A percentile compares a stretch with the other conserved stretches of the same genome.
Conservation (phyloP, 768 basidiomycete species). For the Mrakia gelida region DNA sequence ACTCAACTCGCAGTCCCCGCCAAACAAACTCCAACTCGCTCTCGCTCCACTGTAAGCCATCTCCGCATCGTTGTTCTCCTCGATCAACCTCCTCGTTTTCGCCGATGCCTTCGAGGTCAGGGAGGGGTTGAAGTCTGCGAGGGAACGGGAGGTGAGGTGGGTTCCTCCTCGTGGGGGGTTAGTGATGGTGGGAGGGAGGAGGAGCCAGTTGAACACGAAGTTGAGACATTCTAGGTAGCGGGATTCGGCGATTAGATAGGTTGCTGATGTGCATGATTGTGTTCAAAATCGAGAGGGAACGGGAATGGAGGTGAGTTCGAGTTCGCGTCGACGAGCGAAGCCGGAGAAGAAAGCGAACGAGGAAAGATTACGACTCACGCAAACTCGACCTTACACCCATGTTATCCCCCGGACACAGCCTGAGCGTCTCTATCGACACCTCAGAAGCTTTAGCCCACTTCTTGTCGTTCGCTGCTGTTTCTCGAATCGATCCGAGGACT, state of each 20-base stretch:
- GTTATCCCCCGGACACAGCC: constrained; percentile 19
- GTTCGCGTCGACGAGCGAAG: background rate
- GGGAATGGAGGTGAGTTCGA: background rate
- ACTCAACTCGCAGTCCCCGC: constrained; percentile 1
- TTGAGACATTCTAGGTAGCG: constrained; percentile 23
- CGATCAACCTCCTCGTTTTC: constrained; percentile 12
- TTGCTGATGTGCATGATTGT: background rate
- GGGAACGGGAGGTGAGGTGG: constrained; percentile 7
- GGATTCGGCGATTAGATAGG: constrained; percentile 1
- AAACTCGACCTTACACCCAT: constrained; percentile 18
- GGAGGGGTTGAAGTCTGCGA: constrained; percentile 7
- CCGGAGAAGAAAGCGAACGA: background rate
- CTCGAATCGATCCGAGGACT: constrained; percentile 13
- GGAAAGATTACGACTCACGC: background rate
- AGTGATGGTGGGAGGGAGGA: background rate
- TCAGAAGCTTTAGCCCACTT: background rate
- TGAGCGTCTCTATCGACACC: background rate
- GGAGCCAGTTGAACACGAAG: constrained; percentile 21
- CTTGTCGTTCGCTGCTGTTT: constrained; percentile 6
- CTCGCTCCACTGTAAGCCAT: background rate
- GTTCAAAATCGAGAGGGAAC: too few relatives aligned
- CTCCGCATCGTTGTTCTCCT: constrained; percentile 5
- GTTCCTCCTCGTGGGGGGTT: constrained; percentile 11
- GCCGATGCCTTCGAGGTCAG: constrained; percentile 10
- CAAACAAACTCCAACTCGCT: constrained; percentile 13